Conservation (phyloP, 176 grass and related monocot genomes). For the Lolium perenne region DNA sequence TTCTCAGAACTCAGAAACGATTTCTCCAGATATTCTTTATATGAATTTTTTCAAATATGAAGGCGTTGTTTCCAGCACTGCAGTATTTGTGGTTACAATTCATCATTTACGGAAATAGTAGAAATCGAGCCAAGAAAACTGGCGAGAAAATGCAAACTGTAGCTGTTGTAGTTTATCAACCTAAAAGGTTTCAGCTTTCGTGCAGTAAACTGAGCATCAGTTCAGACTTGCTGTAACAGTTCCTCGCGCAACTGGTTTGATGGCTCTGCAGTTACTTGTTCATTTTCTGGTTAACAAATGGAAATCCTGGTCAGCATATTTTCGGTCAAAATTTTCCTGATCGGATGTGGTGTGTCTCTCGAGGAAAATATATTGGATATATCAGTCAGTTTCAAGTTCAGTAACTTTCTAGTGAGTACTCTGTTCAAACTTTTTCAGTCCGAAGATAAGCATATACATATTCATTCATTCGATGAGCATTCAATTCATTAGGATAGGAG, state of each 20-base stretch:
- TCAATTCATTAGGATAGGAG: background rate
- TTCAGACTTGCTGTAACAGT: background rate
- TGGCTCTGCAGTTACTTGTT: background rate
- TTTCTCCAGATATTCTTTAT: no score
- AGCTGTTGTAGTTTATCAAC: background rate
- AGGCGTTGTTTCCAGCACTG: no score
- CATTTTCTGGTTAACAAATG: background rate
- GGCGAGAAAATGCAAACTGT: background rate
- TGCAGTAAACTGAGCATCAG: background rate
- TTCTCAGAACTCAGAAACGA: no score
- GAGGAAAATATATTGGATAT: constrained; percentile 23
- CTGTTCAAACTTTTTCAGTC: background rate
- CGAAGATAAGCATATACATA: background rate
- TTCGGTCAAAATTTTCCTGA: background rate
- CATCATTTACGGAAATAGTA: background rate
- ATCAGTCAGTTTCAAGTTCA: background rate
- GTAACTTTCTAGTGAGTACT: background rate
- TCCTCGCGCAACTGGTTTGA: background rate
- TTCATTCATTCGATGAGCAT: constrained; percentile 12
- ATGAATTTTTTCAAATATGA: no score
- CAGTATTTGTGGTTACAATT: background rate
- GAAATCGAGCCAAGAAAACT: background rate
- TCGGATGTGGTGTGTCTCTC: constrained; percentile 20
- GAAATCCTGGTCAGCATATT: background rate
- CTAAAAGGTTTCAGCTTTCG: background rate